These are phyloP conservation scores for Metarhizium anisopliae DNA, from an alignment of 2,329 filamentous ascomycete species.

Conservation along the genomic window DNA sequence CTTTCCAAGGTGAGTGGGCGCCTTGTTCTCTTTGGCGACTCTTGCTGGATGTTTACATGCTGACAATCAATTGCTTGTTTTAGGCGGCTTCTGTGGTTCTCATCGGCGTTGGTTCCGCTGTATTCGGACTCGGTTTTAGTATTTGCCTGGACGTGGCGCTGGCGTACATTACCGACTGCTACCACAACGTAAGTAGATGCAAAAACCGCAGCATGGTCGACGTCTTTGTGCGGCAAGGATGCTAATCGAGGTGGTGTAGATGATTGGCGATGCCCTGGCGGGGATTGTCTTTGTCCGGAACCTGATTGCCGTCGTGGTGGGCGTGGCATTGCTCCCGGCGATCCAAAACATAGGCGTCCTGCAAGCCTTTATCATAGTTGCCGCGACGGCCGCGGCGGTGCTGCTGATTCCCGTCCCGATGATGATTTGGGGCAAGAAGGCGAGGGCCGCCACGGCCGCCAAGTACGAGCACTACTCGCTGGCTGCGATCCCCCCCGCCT, in stretches of 20 bases:
- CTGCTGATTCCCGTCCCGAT: slow-evolving; percentile 11
- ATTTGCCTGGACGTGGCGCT: slow-evolving; percentile 22
- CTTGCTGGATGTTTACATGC: background rate
- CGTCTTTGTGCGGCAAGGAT: no score
- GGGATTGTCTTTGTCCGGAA: slow-evolving; percentile 15
- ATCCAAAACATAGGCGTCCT: slow-evolving; percentile 12
- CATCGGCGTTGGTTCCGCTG: slow-evolving; percentile 23
- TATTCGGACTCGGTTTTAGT: slow-evolving; percentile 15
- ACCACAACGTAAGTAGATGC: slow-evolving; percentile 19
- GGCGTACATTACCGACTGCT: slow-evolving; percentile 28
- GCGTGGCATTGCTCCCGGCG: slow-evolving; percentile 11
- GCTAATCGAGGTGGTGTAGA: slow-evolving; percentile 7
- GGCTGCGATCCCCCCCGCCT: background rate
- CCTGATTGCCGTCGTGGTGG: slow-evolving; percentile 10
- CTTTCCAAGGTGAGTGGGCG: slow-evolving; percentile 17
- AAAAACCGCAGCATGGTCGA: no score
- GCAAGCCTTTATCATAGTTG: slow-evolving; percentile 12
- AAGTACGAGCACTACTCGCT: slow-evolving; percentile 5
- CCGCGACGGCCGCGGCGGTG: slow-evolving; percentile 5
- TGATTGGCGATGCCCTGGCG: slow-evolving; percentile 13
- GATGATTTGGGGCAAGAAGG: slow-evolving; percentile 15
- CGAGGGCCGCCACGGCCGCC: background rate
- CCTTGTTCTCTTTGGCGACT: slow-evolving; percentile 10
- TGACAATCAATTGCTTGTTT: background rate
- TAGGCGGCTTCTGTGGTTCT: background rate